Percentiles rank a stretch among this genome's conserved stretches.
phyloP scores from a whole-genome alignment of 2,329 filamentous ascomycete species.

The Fusarium stilboides region DNA sequence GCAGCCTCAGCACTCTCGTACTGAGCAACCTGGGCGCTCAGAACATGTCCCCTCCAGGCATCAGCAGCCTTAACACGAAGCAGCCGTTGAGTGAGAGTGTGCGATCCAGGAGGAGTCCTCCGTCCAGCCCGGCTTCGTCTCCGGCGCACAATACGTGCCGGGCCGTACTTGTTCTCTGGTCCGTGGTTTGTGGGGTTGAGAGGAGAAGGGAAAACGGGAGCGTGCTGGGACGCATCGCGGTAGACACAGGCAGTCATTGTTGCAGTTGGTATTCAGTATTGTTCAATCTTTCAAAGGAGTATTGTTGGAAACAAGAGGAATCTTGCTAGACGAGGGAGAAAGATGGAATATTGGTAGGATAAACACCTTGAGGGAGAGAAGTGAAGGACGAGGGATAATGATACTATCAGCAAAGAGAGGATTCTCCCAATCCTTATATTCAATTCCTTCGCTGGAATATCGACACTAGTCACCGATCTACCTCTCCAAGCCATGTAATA shows the following conservation, averaged over 20 bases:
- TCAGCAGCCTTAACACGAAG: constrained; percentile 60
- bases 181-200: constrained; percentile 48
- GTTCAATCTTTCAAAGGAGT: constrained; percentile 1
- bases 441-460: constrained; percentile 34
- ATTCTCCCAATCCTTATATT: constrained; percentile 44
- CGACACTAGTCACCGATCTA: constrained; percentile 20
- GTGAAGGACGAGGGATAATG: constrained; percentile 25
- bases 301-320: not conserved
- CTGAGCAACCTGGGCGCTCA: constrained; percentile 49
- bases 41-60: constrained; percentile 57
- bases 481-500: constrained; percentile 37
- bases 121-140: constrained; percentile 34
- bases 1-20: constrained; percentile 41
- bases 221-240: constrained; percentile 42
- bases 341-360: constrained; percentile 28
- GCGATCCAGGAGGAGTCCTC: constrained; percentile 40
- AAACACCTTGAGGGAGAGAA: constrained; percentile 28
- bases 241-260: constrained; percentile 39
- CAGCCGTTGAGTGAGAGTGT: constrained; percentile 59
- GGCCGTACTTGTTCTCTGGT: constrained; percentile 28
- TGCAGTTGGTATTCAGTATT: constrained; percentile 19
- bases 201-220: constrained; percentile 48
- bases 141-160: constrained; percentile 39
- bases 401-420: constrained; percentile 32
- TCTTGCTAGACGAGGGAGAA: constrained; percentile 6